Percentiles rank a stretch among this genome's conserved stretches.
phyloP scores from a whole-genome alignment of 2,329 filamentous ascomycete species.

The Fusarium stilboides region DNA sequence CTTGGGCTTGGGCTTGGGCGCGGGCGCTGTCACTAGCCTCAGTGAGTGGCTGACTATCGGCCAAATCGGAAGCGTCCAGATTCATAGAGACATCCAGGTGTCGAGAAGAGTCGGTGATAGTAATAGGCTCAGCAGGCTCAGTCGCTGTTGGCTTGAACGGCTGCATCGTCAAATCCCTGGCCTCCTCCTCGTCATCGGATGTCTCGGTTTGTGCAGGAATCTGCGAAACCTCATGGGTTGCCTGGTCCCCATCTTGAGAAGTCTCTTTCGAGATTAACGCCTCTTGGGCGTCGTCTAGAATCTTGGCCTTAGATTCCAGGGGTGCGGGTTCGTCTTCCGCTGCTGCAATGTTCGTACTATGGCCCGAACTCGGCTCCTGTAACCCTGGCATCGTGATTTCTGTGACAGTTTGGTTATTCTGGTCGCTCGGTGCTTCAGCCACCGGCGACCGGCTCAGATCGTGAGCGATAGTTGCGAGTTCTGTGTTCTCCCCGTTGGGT shows the following conservation, averaged over 20 bases:
- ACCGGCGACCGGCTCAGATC: slow-evolving; percentile 24
- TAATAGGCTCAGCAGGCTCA: not conserved
- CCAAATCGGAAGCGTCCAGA: slow-evolving; percentile 3
- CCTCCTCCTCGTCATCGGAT: too few species aligned
- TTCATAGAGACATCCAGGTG: slow-evolving; percentile 5
- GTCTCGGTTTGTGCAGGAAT: too few species aligned
- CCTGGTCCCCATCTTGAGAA: slow-evolving; percentile 1
- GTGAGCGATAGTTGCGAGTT: slow-evolving; percentile 42
- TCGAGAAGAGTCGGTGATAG: too few species aligned
- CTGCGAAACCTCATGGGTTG: too few species aligned
- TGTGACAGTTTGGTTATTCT: slow-evolving; percentile 33
- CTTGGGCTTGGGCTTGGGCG: slow-evolving; percentile 2
- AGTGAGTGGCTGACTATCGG: slow-evolving; percentile 10
- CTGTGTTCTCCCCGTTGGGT: slow-evolving; percentile 44
- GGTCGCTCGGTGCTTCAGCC: slow-evolving; percentile 28
- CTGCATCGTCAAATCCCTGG: too few species aligned
- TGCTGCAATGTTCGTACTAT: slow-evolving; percentile 22
- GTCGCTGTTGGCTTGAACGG: too few species aligned
- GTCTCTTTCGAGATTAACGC: not conserved
- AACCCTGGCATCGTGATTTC: slow-evolving; percentile 45
- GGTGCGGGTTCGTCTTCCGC: slow-evolving; percentile 15
- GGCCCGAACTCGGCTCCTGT: slow-evolving; percentile 28
- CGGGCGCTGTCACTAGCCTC: slow-evolving; percentile 4
- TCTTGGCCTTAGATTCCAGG: slow-evolving; percentile 27
- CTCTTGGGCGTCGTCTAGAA: slow-evolving; percentile 25